Base-by-base conservation (phyloP, 495 filamentous ascomycete genomes). In the Neurospora sp. region DNA sequence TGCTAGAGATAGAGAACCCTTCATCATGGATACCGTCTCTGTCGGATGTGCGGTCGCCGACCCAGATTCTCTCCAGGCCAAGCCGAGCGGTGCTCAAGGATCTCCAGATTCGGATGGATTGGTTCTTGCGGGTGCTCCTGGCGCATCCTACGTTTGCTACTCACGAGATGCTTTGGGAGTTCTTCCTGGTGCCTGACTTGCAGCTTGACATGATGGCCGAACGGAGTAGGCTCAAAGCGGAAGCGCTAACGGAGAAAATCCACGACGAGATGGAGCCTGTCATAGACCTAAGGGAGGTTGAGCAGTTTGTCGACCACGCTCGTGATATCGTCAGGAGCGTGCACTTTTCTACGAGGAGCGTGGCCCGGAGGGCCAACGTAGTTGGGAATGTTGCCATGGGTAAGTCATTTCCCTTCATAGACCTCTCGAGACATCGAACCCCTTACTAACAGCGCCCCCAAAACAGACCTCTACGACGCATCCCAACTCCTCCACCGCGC, bases 91-190 rank as follows among this genome's bases (percentile, higher is more conserved):
- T 97, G 8, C 84, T 98, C 42, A 90, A 93, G 73, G 94, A 98
- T 78, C 91, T 94, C 39, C 96, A 98, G 80, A 82, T 94, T 65
- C 90, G 91, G 39, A 89, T 97, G 8, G 94, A 98, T 81, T 88
- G 88, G 41, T 97, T 98, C 76, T 82, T 99, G 72, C 91, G 92
- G 65, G 92, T 94, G 8, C 86, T 99, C 31, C 85, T 99, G 40
- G 84, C 88, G 0, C 96, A 99, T 77, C 92, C 96, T 3, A 98
- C 96, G 6, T 98, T 99, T 79, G 89, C 93, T 1, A 98, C 93
- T 0, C 96, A 98, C 78, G 96, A 99, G 83, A 92, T 98, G 87
- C 85, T 99, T 8, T 99, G 96, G 96, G 96, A 99, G 76, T 99
- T 99, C 82, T 97, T 99, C 81, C 87, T 99, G 3, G 95, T 98